phyloP scores from a whole-genome alignment of 352 stramenopile species.

The Hyaloperonospora brassicae region DNA sequence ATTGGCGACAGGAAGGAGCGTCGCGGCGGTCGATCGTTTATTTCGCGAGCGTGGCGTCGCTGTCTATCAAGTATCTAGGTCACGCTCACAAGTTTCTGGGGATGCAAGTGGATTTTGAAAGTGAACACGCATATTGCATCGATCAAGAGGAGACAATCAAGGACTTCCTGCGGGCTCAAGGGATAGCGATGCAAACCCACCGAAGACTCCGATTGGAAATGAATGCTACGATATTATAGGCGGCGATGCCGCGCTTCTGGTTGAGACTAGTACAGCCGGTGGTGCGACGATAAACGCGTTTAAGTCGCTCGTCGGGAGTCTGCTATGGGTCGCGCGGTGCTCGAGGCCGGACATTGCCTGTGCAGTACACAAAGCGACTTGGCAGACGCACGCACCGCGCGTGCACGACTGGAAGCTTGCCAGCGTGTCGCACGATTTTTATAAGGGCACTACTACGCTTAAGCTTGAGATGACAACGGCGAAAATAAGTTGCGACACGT shows the following conservation, averaged over 20 bases:
- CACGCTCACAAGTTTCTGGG: neutral
- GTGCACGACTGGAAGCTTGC: neutral
- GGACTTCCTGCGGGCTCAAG: neutral
- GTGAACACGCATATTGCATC: neutral
- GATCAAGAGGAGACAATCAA: neutral
- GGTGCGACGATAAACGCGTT: too few species aligned
- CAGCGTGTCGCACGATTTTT: neutral
- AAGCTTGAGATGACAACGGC: neutral
- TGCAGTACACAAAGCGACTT: neutral
- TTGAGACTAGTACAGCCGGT: too few species aligned
- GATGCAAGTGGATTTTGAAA: neutral
- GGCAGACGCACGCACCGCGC: neutral
- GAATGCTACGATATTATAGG: too few species aligned
- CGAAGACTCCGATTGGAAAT: too few species aligned
- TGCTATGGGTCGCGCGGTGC: neutral
- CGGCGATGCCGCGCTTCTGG: too few species aligned
- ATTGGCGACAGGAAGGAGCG: too few species aligned
- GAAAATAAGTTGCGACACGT: neutral
- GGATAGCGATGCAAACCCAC: neutral
- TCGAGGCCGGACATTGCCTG: neutral
- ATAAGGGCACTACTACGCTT: neutral
- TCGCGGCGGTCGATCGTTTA: too few species aligned
- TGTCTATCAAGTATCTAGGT: neutral
- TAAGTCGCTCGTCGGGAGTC: neutral
- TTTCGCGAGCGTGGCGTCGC: too few species aligned